Conservation (phyloP, 306 rosid genomes). For the Rosa multiflora region DNA sequence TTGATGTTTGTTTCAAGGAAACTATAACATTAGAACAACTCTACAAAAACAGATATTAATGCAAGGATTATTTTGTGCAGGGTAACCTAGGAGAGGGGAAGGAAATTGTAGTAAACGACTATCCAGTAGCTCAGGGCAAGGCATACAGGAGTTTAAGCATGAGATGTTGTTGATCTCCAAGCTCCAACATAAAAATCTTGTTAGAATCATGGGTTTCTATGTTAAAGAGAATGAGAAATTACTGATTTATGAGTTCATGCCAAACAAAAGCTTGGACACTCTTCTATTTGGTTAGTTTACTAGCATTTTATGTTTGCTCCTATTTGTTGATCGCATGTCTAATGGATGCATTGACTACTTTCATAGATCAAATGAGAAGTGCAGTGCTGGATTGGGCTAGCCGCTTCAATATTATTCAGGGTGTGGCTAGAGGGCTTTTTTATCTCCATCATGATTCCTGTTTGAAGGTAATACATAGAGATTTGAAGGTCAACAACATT, state of each 20-base stretch:
- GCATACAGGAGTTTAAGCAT: too few species aligned
- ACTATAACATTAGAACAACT: too few species aligned
- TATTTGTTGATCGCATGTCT: too few species aligned
- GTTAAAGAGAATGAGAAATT: constrained; percentile 36
- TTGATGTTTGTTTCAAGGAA: too few species aligned
- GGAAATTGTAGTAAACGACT: too few species aligned
- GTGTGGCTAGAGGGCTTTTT: constrained; percentile 28
- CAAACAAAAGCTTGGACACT: constrained; percentile 42
- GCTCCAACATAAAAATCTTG: constrained; percentile 35
- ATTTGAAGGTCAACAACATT: constrained; percentile 26
- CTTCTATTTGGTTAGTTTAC: constrained; percentile 34
- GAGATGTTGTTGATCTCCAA: too few species aligned
- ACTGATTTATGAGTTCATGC: constrained; percentile 41
- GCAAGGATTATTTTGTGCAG: too few species aligned
- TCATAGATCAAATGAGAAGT: constrained; percentile 10
- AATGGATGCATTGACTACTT: background rate
- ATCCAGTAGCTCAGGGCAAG: too few species aligned
- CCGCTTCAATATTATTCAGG: constrained; percentile 19
- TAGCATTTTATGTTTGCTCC: too few species aligned
- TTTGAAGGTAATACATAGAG: background rate
- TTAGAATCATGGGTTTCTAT: constrained; percentile 38
- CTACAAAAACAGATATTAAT: too few species aligned
- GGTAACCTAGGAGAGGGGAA: too few species aligned
- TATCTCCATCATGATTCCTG: constrained; percentile 32
- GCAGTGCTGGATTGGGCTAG: constrained; percentile 21